Evolutionary conservation across 768 basidiomycete species (phyloP).

Genomic region (Suillus brevipes): DNA sequence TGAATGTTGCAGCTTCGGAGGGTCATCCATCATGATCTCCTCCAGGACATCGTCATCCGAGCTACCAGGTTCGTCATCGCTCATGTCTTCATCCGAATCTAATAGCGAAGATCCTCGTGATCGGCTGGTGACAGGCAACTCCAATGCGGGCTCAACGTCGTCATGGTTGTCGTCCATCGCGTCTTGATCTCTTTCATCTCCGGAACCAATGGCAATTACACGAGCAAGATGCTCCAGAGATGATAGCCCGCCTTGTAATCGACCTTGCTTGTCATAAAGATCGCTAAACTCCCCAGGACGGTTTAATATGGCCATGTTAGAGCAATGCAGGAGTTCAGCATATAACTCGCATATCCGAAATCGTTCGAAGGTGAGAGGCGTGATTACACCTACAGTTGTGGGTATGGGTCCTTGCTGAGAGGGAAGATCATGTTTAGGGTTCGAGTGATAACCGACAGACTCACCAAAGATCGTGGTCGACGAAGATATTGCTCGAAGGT

Average conservation of each 20-base stretch:
- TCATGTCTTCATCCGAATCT: slow-evolving; percentile 82
- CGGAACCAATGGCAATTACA: slow-evolving; percentile 69
- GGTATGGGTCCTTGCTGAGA: slow-evolving; percentile 62
- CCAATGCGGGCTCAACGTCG: slow-evolving; percentile 62
- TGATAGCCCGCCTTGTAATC: slow-evolving; percentile 82
- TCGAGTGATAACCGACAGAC: slow-evolving; percentile 26
- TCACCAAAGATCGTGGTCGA: slow-evolving; percentile 75
- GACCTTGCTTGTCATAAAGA: slow-evolving; percentile 80
- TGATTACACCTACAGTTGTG: slow-evolving; percentile 72
- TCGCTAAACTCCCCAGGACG: slow-evolving; percentile 66
- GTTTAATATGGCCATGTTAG: slow-evolving; percentile 96
- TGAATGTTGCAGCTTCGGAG: slow-evolving; percentile 36
- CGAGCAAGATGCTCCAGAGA: slow-evolving; percentile 85
- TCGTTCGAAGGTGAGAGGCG: slow-evolving; percentile 90
- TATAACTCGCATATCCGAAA: slow-evolving; percentile 96
- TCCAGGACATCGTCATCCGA: slow-evolving; percentile 83
- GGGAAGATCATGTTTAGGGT: slow-evolving; percentile 15
- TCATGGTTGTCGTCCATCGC: slow-evolving; percentile 56
- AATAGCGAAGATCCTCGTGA: slow-evolving; percentile 51
- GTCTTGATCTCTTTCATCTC: slow-evolving; percentile 54
- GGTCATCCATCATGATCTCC: slow-evolving; percentile 75
- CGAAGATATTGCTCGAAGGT: slow-evolving; percentile 70
- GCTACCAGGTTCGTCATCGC: slow-evolving; percentile 66
- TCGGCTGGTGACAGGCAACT: slow-evolving; percentile 63
- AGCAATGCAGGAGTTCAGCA: slow-evolving; percentile 95